A percentile compares a stretch with the other conserved stretches of the same genome.
These are phyloP conservation scores for Pulveroboletus ravenelii DNA, from an alignment of 768 basidiomycete genomes.

Conservation along the genomic window DNA sequence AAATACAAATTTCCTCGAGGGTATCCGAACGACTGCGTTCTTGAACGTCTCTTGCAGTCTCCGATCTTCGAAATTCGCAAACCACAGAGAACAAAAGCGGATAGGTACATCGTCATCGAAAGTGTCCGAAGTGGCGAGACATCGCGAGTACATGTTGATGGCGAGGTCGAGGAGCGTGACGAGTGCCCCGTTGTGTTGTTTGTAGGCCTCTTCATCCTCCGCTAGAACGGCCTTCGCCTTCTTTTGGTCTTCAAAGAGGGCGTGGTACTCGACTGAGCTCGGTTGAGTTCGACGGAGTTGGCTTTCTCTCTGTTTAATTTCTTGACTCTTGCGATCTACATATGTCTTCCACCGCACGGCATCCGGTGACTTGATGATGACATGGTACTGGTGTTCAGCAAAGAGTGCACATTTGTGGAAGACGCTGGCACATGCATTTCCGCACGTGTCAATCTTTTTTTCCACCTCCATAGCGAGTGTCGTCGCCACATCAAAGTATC, in stretches of 20 bases:
- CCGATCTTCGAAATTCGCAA: constrained; percentile 72
- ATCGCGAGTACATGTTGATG: constrained; percentile 80
- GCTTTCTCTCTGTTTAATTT: constrained; percentile 53
- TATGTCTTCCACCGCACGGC: constrained; percentile 65
- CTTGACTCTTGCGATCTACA: constrained; percentile 63
- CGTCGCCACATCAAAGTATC: constrained; percentile 68
- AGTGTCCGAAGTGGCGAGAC: constrained; percentile 61
- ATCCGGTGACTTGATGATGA: constrained; percentile 65
- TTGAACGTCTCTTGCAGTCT: constrained; percentile 41
- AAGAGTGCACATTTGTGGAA: constrained; percentile 84
- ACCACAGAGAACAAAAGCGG: constrained; percentile 87
- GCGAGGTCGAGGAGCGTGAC: constrained; percentile 68
- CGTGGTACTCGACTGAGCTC: constrained; percentile 16
- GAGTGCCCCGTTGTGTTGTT: constrained; percentile 40
- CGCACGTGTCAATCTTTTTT: constrained; percentile 17
- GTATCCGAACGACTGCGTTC: constrained; percentile 52
- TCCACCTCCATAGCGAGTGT: constrained; percentile 25
- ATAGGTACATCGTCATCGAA: constrained; percentile 77
- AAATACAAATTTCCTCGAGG: constrained; percentile 87
- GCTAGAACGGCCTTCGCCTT: constrained; percentile 47
- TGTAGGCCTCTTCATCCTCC: constrained; percentile 47
- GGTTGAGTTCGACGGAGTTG: constrained; percentile 26
- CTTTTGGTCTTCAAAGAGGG: constrained; percentile 35
- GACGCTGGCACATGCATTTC: constrained; percentile 47
- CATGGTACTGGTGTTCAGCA: constrained; percentile 82